phyloP scores from a whole-genome alignment of 2,329 filamentous ascomycete genomes.

The Neopestalotiopsis sp. region DNA sequence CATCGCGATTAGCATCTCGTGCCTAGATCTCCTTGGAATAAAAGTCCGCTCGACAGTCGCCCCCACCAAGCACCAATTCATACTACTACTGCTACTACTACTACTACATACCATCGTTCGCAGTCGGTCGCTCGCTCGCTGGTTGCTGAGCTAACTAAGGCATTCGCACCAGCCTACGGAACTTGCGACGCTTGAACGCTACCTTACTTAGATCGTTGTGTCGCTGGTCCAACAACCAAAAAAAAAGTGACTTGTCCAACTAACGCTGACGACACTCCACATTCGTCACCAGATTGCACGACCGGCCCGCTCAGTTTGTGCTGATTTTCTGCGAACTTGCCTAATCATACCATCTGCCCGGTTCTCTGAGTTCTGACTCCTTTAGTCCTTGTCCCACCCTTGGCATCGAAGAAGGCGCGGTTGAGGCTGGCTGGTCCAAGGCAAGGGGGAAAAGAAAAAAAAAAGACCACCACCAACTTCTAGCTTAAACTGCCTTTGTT shows the following conservation, averaged over 20 bases:
- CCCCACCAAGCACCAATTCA: not conserved
- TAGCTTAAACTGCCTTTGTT: not conserved
- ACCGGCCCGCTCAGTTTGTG: conserved; percentile 10
- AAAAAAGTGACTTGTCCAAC: not conserved
- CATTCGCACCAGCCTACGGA: conserved; percentile 9
- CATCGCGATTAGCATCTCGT: not conserved
- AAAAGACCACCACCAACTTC: not conserved
- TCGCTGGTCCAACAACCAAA: conserved; percentile 14
- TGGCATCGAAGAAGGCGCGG: not conserved
- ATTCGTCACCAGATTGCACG: conserved; percentile 15
- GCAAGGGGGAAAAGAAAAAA: too few species aligned
- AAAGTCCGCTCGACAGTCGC: not conserved
- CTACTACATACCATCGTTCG: not conserved
- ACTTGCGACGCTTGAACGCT: conserved; percentile 8
- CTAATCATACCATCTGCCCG: conserved; percentile 2
- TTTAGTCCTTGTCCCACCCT: not conserved
- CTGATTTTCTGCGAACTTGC: conserved; percentile 5
- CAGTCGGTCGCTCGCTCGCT: not conserved
- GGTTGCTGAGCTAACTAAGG: not conserved
- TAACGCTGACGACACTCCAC: conserved; percentile 16
- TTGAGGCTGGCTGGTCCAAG: not conserved
- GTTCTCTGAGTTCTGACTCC: not conserved
- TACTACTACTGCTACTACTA: too few species aligned
- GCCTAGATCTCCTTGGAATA: not conserved
- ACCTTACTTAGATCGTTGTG: not conserved